A percentile compares a stretch with the other conserved stretches of the same genome.
Evolutionary conservation across 768 basidiomycete species (phyloP).

Genomic region (Amanita jacksonii): DNA sequence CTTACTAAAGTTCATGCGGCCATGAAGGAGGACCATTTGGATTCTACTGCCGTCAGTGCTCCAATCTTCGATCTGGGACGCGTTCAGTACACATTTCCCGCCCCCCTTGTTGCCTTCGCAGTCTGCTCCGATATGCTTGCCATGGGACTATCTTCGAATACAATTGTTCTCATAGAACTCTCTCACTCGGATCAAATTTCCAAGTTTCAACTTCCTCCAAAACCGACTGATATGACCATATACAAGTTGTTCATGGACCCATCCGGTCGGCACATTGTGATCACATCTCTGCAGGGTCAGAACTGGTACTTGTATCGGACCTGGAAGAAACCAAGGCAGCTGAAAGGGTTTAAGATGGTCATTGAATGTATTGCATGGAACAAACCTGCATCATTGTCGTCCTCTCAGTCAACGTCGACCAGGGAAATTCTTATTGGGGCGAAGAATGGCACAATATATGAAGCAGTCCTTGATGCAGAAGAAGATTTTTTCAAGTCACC

Average conservation of each 20-base stretch:
- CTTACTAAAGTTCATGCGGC: background rate
- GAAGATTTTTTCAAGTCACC: slow-evolving; percentile 90
- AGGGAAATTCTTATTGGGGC: slow-evolving; percentile 83
- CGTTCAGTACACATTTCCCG: slow-evolving; percentile 85
- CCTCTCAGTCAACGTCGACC: slow-evolving; percentile 63
- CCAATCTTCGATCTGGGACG: slow-evolving; percentile 77
- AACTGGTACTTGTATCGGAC: slow-evolving; percentile 84
- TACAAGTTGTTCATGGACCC: slow-evolving; percentile 88
- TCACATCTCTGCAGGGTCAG: slow-evolving; percentile 83
- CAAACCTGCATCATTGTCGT: slow-evolving; percentile 51
- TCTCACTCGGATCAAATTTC: slow-evolving; percentile 79
- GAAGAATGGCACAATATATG: slow-evolving; percentile 77
- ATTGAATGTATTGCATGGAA: slow-evolving; percentile 95
- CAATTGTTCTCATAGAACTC: slow-evolving; percentile 83
- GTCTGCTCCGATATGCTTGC: slow-evolving; percentile 82
- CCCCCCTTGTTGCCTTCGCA: slow-evolving; percentile 71
- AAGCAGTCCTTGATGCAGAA: slow-evolving; percentile 82
- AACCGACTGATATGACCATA: slow-evolving; percentile 66
- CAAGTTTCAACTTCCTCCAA: slow-evolving; percentile 68
- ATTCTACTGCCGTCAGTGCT: slow-evolving; percentile 26
- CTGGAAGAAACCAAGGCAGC: slow-evolving; percentile 73
- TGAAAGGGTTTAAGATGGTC: slow-evolving; percentile 77
- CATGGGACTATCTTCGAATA: slow-evolving; percentile 72
- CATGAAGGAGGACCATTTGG: slow-evolving; percentile 19
- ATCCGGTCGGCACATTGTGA: slow-evolving; percentile 81